A percentile compares a stretch with the other conserved stretches of the same genome.
Evolutionary conservation across 192 early-diverging fungal species (phyloP).

Genomic region (Coemansia sp.): DNA sequence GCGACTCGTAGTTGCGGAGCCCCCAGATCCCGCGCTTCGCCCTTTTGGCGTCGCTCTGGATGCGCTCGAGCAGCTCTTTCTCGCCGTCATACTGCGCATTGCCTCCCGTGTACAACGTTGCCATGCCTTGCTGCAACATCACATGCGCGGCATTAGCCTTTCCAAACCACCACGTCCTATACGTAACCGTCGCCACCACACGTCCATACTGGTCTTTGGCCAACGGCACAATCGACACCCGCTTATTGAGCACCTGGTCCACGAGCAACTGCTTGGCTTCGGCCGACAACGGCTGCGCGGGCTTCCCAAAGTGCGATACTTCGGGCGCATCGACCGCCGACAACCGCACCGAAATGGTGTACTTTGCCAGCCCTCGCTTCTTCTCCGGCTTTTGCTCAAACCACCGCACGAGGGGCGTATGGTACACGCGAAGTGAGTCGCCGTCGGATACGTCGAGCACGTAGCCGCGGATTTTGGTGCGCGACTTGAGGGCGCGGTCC

Average conservation of each 20-base stretch:
- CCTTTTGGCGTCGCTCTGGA: conserved; percentile 32
- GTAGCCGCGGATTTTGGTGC: conserved; percentile 31
- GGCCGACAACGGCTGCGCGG: conserved; percentile 44
- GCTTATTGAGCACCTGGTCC: conserved; percentile 24
- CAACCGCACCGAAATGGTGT: conserved; percentile 40
- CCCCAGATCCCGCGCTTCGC: conserved; percentile 43
- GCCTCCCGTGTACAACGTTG: conserved; percentile 40
- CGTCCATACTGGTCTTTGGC: conserved; percentile 53
- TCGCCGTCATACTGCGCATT: conserved; percentile 50
- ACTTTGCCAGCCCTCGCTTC: conserved; percentile 28
- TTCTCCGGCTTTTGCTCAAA: conserved; percentile 24
- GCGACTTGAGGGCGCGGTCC: conserved; percentile 30
- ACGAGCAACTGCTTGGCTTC: conserved; percentile 43
- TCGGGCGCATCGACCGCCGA: conserved; percentile 51
- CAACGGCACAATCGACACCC: conserved; percentile 36
- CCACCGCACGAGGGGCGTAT: conserved; percentile 39
- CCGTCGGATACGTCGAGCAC: conserved; percentile 50
- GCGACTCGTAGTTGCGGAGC: conserved; percentile 35
- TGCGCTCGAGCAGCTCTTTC: conserved; percentile 21
- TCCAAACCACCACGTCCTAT: conserved; percentile 17
- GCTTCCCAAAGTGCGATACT: conserved; percentile 53
- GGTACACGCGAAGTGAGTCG: conserved; percentile 45
- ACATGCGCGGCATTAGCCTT: conserved; percentile 41
- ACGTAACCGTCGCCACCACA: conserved; percentile 38
- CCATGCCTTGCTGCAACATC: conserved; percentile 36